Conservation (phyloP, 148 eudicot species). For the Polygonum maritimum region DNA sequence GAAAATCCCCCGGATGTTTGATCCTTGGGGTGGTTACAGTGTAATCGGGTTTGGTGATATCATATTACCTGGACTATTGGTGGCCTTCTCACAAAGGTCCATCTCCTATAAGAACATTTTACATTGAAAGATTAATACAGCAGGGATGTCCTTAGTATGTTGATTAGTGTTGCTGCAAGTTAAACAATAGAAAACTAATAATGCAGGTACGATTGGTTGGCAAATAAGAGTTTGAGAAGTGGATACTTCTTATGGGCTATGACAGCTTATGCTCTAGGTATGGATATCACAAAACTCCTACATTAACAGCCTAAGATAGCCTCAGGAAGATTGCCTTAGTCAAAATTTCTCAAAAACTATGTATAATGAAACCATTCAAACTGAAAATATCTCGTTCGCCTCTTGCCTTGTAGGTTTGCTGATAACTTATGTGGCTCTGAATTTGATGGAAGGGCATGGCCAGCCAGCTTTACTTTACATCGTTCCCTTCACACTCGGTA, state of each 20-base stretch:
- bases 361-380: no score
- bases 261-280: constrained; percentile 92
- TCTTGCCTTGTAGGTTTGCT: constrained; percentile 56
- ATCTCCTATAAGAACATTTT: not conserved
- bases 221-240: constrained; percentile 55
- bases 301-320: not conserved
- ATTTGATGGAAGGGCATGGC: constrained; percentile 99
- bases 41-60: constrained; percentile 99
- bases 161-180: not conserved
- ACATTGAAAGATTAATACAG: not conserved
- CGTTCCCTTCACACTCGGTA: constrained; percentile 94
- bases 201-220: constrained; percentile 91
- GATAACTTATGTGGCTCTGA: constrained; percentile 84
- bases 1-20: constrained; percentile 94
- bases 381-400: no score
- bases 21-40: constrained; percentile 99
- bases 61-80: constrained; percentile 79
- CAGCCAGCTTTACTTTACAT: constrained; percentile 99
- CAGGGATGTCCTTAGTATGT: not conserved
- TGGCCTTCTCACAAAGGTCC: constrained; percentile 87
- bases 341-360: no score
- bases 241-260: constrained; percentile 96
- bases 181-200: not conserved
- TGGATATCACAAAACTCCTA: not conserved
- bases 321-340: not conserved